Conservation (phyloP, 805 yeast genomes). For the Yarrowia divulgata region DNA sequence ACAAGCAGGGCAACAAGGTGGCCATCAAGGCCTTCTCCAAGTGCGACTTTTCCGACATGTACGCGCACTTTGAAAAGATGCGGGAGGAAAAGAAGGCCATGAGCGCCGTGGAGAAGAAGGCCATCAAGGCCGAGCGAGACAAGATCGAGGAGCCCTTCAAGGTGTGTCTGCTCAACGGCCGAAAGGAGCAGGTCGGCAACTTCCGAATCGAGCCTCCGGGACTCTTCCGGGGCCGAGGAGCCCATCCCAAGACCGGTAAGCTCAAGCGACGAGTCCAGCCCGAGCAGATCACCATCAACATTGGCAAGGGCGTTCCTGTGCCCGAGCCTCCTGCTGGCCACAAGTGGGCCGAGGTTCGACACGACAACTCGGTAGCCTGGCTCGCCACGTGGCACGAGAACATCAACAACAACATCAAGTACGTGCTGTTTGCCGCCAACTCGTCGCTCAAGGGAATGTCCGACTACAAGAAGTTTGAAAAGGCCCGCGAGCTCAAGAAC, state of each 20-base stretch:
- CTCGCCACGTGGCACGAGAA: slow-evolving; percentile 97
- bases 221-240: slow-evolving; percentile 93
- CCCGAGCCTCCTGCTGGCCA: slow-evolving; percentile 91
- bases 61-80: slow-evolving; percentile 69
- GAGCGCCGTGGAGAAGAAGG: slow-evolving; percentile 77
- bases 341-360: slow-evolving; percentile 85
- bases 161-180: slow-evolving; percentile 81
- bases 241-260: slow-evolving; percentile 95
- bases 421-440: slow-evolving; percentile 89
- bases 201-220: slow-evolving; percentile 97
- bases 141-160: slow-evolving; percentile 80
- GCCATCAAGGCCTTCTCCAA: slow-evolving; percentile 64
- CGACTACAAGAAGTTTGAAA: slow-evolving; percentile 90
- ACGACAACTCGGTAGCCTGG: slow-evolving; percentile 93
- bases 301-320: slow-evolving; percentile 71
- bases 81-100: slow-evolving; percentile 76
- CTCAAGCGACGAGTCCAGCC: slow-evolving; percentile 85
- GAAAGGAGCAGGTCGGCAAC: slow-evolving; percentile 91
- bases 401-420: slow-evolving; percentile 80
- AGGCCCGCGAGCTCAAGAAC: slow-evolving; percentile 81
- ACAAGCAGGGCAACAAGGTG: slow-evolving; percentile 50
- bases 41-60: slow-evolving; percentile 81
- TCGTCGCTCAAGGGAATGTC: slow-evolving; percentile 91
- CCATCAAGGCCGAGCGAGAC: slow-evolving; percentile 73
- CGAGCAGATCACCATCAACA: slow-evolving; percentile 85